phyloP scores from a whole-genome alignment of 352 stramenopile species.

The Globisporangium mamillatum region DNA sequence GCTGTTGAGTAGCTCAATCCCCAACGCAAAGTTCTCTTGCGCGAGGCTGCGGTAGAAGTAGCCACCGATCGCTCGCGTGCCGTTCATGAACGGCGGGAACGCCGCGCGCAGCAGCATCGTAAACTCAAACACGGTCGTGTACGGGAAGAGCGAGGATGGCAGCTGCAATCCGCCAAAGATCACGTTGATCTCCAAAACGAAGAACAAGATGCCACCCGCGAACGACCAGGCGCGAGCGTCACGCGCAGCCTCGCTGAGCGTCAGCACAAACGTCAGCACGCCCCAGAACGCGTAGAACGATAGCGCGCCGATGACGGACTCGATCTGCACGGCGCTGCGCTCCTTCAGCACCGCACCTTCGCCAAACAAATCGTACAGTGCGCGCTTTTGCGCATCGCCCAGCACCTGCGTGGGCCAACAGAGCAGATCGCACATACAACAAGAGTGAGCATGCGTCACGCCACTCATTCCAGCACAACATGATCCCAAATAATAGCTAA shows the following conservation, averaged over 20 bases:
- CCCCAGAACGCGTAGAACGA: conserved; percentile 96
- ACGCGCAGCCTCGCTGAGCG: conserved; percentile 86
- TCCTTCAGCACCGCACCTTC: conserved; percentile 87
- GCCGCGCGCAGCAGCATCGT: conserved; percentile 90
- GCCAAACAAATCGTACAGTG: conserved; percentile 96
- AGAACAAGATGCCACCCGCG: conserved; percentile 91
- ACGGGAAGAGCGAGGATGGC: conserved; percentile 63
- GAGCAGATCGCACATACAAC: conserved; percentile 1
- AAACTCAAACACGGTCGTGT: conserved; percentile 90
- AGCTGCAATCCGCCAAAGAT: conserved; percentile 60
- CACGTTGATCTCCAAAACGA: conserved; percentile 93
- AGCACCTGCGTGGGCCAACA: conserved; percentile 30
- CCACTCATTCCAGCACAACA: not conserved
- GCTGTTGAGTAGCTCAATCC: conserved; percentile 76
- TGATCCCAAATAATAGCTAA: conserved; percentile 4
- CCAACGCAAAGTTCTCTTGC: conserved; percentile 68
- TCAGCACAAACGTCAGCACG: conserved; percentile 95
- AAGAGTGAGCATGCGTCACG: not conserved
- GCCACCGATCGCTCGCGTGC: conserved; percentile 91
- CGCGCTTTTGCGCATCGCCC: conserved; percentile 89
- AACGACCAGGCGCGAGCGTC: conserved; percentile 93
- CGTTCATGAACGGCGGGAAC: conserved; percentile 96
- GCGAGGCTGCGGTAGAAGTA: conserved; percentile 85
- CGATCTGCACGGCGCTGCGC: conserved; percentile 86
- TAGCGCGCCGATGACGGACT: conserved; percentile 88